A percentile compares a stretch with the other conserved stretches of the same genome.
Conservation (phyloP, 202 grass and related monocot genomes). For the Carex arenaria region DNA sequence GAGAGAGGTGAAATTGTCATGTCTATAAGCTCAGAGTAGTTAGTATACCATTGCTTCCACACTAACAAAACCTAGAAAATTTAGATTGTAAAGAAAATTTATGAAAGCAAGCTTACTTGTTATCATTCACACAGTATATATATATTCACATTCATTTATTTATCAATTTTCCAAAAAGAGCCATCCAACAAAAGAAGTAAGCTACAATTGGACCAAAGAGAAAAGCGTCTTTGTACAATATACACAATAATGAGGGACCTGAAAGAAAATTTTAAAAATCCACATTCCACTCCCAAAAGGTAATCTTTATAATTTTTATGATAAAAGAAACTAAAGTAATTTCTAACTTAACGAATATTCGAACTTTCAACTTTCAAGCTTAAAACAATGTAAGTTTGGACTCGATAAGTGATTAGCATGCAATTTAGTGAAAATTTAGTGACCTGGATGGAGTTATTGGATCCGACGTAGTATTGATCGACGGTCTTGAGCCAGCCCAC, state of each 20-base stretch:
- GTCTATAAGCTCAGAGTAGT: neutral
- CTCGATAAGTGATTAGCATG: neutral
- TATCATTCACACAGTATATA: neutral
- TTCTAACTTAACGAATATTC: neutral
- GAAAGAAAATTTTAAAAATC: neutral
- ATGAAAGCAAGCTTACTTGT: neutral
- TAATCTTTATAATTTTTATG: neutral
- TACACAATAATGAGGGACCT: neutral
- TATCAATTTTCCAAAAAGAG: neutral
- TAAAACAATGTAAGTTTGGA: no score
- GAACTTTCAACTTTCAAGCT: neutral
- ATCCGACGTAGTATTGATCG: constrained; percentile 66
- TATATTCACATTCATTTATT: neutral
- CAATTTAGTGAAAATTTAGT: constrained; percentile 27
- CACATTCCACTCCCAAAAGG: neutral
- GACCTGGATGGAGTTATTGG: constrained; percentile 48
- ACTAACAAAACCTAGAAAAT: neutral
- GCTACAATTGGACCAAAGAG: neutral
- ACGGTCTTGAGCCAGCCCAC: constrained; percentile 62
- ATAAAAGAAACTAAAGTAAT: neutral
- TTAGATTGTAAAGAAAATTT: neutral
- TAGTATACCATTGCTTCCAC: neutral
- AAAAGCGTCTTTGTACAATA: neutral
- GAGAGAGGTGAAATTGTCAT: neutral
- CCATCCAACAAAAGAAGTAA: neutral